These are phyloP conservation scores for Actinomortierella ambigua DNA, from an alignment of 371 early-diverging fungal species.

Conservation along the genomic window DNA sequence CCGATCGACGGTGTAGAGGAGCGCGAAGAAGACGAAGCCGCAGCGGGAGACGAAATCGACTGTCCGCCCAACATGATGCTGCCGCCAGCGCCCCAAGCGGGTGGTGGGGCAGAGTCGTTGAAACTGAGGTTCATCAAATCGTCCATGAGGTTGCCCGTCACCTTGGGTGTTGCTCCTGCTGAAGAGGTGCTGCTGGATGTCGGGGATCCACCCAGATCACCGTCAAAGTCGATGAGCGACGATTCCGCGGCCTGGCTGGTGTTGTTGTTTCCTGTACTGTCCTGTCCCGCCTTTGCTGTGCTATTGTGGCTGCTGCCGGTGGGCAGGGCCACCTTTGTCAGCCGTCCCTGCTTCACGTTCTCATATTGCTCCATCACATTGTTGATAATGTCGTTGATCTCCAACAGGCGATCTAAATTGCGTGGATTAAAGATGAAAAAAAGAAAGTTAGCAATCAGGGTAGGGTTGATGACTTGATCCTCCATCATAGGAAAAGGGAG, in stretches of 20 bases:
- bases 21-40: background rate
- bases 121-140: conserved; percentile 44
- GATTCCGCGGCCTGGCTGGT: conserved; percentile 13
- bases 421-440: background rate
- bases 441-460: conserved; percentile 3
- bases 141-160: conserved; percentile 41
- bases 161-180: conserved; percentile 6
- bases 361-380: conserved; percentile 77
- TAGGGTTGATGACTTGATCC: too few species aligned
- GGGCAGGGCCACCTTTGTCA: conserved; percentile 47
- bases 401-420: conserved; percentile 73
- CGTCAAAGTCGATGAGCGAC: conserved; percentile 34
- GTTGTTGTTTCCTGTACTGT: conserved; percentile 9
- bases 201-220: conserved; percentile 24
- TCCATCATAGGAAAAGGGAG: too few species aligned
- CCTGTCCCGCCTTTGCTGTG: conserved; percentile 11
- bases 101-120: conserved; percentile 35
- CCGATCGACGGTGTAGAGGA: background rate
- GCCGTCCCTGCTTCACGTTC: conserved; percentile 71
- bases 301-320: conserved; percentile 20
- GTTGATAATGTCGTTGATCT: conserved; percentile 81
- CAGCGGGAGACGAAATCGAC: background rate
- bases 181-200: conserved; percentile 8
- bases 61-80: conserved; percentile 33
- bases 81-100: conserved; percentile 43